phyloP scores from a whole-genome alignment of 768 basidiomycete species.

The Lactarius trivialis region DNA sequence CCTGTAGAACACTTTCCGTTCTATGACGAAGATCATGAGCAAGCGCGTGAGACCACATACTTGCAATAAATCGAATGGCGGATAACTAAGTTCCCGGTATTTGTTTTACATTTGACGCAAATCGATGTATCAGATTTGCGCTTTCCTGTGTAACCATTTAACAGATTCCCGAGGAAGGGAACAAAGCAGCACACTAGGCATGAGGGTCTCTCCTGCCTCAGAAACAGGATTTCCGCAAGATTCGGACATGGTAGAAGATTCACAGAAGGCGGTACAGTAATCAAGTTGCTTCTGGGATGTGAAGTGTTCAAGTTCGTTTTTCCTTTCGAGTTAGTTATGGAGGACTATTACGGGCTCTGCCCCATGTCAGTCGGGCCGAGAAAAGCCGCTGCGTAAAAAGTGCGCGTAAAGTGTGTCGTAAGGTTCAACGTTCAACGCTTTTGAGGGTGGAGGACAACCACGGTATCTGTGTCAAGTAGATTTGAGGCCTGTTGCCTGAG shows the following conservation, averaged over 20 bases:
- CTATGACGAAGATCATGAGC: neutral
- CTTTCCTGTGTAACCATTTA: constrained; percentile 39
- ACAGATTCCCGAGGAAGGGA: neutral
- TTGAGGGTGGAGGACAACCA: too few species aligned
- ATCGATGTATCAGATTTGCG: constrained; percentile 58
- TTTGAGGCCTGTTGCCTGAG: too few species aligned
- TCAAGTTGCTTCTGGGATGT: neutral
- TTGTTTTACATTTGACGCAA: constrained; percentile 72
- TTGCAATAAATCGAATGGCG: constrained; percentile 83
- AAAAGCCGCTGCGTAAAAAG: too few species aligned
- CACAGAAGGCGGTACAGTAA: neutral
- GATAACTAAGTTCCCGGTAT: constrained; percentile 60
- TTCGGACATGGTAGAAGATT: constrained; percentile 14
- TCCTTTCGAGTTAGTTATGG: neutral
- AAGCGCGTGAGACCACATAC: constrained; percentile 34
- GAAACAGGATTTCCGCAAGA: constrained; percentile 56
- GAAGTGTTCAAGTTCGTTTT: neutral
- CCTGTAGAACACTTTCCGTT: constrained; percentile 30
- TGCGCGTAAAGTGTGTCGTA: too few species aligned
- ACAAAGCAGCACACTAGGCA: constrained; percentile 48
- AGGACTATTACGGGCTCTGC: too few species aligned
- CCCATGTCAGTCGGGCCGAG: too few species aligned
- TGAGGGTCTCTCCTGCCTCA: constrained; percentile 50
- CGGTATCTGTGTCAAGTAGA: too few species aligned
- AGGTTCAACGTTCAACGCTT: too few species aligned